Evolutionary conservation across 305 asterid genomes (phyloP).

Genomic region (Solanum hybrid): DNA sequence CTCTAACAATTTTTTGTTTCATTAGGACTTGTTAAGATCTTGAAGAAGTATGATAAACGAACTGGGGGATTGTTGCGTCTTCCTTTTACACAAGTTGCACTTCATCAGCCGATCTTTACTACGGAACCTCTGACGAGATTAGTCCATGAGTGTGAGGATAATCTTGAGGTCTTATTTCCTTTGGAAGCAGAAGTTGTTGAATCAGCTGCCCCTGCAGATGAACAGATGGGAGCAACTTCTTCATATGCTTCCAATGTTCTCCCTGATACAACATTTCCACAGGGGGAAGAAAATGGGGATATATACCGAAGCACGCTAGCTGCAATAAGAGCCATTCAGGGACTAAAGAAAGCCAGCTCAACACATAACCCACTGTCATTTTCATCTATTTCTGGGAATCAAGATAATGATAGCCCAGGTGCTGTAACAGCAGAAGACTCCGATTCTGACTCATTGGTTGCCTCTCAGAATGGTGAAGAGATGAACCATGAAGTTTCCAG

Average conservation of each 20-base stretch:
- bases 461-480: conserved; percentile 32
- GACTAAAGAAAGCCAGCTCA: conserved; percentile 77
- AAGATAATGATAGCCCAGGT: conserved; percentile 50
- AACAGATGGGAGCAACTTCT: conserved; percentile 15
- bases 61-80: conserved; percentile 70
- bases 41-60: conserved; percentile 87
- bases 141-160: conserved; percentile 83
- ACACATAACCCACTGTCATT: conserved; percentile 75
- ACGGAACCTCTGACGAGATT: conserved; percentile 79
- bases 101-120: conserved; percentile 77
- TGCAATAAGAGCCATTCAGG: conserved; percentile 78
- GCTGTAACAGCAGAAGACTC: conserved; percentile 69
- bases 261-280: conserved; percentile 7
- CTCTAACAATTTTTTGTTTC: not conserved
- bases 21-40: conserved; percentile 72
- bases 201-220: conserved; percentile 22
- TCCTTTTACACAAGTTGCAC: conserved; percentile 68
- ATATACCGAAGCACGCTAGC: conserved; percentile 73
- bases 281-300: conserved; percentile 58
- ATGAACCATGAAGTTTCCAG: conserved; percentile 18
- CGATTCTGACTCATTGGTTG: conserved; percentile 29
- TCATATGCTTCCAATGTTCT: conserved; percentile 21
- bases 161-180: conserved; percentile 82
- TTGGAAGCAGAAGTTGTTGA: conserved; percentile 77
- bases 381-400: conserved; percentile 56